These are phyloP conservation scores for Spizellomyces sp. DNA, from an alignment of 192 early-diverging fungal species.

Conservation along the genomic window DNA sequence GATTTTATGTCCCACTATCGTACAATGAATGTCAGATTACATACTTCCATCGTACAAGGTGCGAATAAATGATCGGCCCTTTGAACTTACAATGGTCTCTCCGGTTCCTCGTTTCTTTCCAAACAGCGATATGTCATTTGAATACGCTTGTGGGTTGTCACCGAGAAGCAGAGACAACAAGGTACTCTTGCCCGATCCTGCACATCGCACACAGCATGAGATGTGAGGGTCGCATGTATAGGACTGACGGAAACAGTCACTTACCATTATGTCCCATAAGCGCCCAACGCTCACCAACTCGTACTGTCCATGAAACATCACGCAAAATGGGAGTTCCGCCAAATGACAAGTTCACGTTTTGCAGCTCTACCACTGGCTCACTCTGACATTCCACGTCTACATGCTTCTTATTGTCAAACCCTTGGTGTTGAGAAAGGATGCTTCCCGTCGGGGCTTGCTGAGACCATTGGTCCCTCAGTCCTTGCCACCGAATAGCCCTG, in stretches of 20 bases:
- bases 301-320: constrained; percentile 50
- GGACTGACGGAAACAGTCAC: neutral
- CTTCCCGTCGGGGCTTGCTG: too few species aligned
- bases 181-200: constrained; percentile 61
- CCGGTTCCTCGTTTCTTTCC: constrained; percentile 54
- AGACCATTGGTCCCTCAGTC: constrained; percentile 32
- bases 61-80: neutral
- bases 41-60: neutral
- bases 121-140: constrained; percentile 56
- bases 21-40: neutral
- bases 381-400: too few species aligned
- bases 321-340: constrained; percentile 45
- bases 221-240: neutral
- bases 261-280: constrained; percentile 57
- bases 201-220: neutral
- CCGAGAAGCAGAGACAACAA: constrained; percentile 56
- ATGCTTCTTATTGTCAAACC: too few species aligned
- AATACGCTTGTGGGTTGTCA: constrained; percentile 63
- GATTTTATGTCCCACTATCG: constrained; percentile 57
- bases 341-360: constrained; percentile 47
- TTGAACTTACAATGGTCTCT: constrained; percentile 43
- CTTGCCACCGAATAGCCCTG: constrained; percentile 39
- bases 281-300: constrained; percentile 54
- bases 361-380: constrained; percentile 33
- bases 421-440: too few species aligned